Base-by-base conservation (phyloP, 169 alveolate genomes). In the Plasmodium gonderi region DNA sequence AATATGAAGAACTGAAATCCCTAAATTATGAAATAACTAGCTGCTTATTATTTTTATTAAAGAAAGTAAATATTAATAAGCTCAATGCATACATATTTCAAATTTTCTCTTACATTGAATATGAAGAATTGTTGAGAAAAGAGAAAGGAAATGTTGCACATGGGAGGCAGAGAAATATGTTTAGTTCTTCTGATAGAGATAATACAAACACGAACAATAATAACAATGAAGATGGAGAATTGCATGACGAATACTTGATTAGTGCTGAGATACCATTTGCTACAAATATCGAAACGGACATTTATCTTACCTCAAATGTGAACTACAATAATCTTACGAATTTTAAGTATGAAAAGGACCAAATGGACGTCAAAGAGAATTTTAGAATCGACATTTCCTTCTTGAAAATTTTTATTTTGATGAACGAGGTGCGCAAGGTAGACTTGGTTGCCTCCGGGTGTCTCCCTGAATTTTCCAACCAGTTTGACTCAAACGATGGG, bases 301-400 rank as follows among this genome's bases (percentile, higher is more conserved):
- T 20, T n/a, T 17, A 54, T 33, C 8, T 2, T 31, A 76, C 12
- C 8, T 20, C 14, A 23, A 49, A 60, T 33, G 40, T 5, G 17
- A 80, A 67, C 26, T 83, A 33, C 26, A 44, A 60, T 7, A 76
- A 69, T 26, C 7, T 83, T 8, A 23, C 64, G 6, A 51, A 83
- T 54, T 83, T 69, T 54, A 68, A 69, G 26, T 44, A 45, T 17
- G 82, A 69, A 60, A 83, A 72, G 64, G 92, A 69, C 40, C 44
- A 44, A n/a, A 74, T 87, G 80, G 87, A 87, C n/a, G 68, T 87
- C 26, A 87, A 87, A 31, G 93, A 87, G 44, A 87, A 87, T 36
- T 87, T 87, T 60, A 54, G 89, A 6, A 87, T 87, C 11, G 93
- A 87, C 26, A 87, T 87, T 11, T 87, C 93, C 3, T 87, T 87